phyloP scores from a whole-genome alignment of 805 yeast species.

The Yarrowia porcina region DNA sequence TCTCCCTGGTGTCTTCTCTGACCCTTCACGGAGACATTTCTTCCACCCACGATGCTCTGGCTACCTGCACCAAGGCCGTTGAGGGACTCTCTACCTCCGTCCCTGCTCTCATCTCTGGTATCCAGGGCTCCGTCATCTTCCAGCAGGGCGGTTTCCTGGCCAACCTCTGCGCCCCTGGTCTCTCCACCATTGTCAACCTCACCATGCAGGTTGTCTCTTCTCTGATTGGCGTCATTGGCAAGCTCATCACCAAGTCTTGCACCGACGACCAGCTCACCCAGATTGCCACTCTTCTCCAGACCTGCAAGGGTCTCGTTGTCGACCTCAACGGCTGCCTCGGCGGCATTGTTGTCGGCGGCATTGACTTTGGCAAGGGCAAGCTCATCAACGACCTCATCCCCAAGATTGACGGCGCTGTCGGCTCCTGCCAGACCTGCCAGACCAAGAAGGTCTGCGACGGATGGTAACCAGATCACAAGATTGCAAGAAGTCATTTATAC shows the following conservation, averaged over 20 bases:
- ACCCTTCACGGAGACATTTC: neutral
- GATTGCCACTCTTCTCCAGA: neutral
- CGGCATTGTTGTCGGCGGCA: neutral
- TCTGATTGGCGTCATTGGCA: neutral
- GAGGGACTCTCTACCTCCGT: neutral
- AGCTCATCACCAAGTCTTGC: neutral
- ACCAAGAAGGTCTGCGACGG: conserved; percentile 6
- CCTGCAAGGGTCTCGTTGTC: neutral
- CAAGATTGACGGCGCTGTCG: neutral
- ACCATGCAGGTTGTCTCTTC: neutral
- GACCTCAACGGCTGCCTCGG: conserved; percentile 12
- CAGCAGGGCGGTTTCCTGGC: neutral
- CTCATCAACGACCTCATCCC: neutral
- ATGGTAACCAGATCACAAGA: no score
- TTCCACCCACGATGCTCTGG: neutral
- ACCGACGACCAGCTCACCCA: neutral
- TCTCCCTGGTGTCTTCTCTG: neutral
- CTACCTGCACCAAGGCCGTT: neutral
- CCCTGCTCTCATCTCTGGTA: neutral
- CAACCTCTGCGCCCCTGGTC: neutral
- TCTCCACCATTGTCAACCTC: neutral
- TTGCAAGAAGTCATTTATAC: no score
- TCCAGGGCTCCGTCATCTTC: neutral
- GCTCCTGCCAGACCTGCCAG: conserved; percentile 5
- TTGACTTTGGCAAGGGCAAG: conserved; percentile 2